These are phyloP conservation scores for Reutealis trisperma DNA, from an alignment of 345 rosid genomes.

Conservation along the genomic window DNA sequence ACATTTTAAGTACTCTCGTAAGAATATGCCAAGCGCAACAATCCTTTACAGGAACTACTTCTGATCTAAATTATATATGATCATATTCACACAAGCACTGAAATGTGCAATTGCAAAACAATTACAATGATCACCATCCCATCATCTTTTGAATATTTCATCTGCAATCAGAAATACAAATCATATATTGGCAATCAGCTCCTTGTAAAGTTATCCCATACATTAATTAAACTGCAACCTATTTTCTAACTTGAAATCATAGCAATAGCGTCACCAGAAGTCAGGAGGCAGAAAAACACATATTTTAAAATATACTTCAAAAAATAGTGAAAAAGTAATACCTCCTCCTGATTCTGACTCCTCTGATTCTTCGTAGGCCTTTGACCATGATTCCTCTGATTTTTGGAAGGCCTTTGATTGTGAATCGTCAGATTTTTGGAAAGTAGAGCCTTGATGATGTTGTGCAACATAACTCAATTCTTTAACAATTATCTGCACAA, in stretches of 20 bases:
- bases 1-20: no score
- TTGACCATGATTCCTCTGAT: neutral
- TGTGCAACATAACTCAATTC: constrained; percentile 54
- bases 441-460: constrained; percentile 22
- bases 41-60: neutral
- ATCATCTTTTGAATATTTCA: neutral
- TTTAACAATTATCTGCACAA: constrained; percentile 54
- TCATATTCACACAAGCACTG: neutral
- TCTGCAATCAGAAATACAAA: neutral
- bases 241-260: neutral
- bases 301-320: neutral
- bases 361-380: neutral
- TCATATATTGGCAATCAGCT: neutral
- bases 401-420: neutral
- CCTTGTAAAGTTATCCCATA: neutral
- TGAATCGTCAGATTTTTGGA: constrained; percentile 21
- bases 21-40: no score
- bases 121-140: neutral
- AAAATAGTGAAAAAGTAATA: neutral
- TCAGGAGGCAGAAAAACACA: neutral
- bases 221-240: neutral
- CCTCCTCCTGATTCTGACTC: constrained; percentile 37
- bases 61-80: neutral
- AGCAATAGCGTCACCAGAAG: neutral
- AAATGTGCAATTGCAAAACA: neutral